Evolutionary conservation across 2,329 filamentous ascomycete genomes (phyloP).

Genomic region (Waltergamsia citrina): DNA sequence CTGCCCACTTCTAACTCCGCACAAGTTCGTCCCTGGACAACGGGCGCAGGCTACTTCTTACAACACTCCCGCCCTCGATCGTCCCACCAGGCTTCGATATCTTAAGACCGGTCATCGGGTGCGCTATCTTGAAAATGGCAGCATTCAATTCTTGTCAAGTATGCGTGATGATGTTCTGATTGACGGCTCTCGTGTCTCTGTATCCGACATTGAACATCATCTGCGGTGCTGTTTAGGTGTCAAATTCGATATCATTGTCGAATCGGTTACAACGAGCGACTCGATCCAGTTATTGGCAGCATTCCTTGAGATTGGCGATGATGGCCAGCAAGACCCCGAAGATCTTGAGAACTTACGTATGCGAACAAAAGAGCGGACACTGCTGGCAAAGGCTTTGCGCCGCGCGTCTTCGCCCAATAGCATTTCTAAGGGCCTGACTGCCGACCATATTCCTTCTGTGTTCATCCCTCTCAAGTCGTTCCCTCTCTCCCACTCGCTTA

Average conservation of each 20-base stretch:
- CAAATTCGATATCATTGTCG: conserved; percentile 37
- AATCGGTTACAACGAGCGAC: conserved; percentile 35
- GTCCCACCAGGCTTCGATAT: conserved; percentile 22
- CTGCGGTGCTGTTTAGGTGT: conserved; percentile 36
- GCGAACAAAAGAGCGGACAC: conserved; percentile 29
- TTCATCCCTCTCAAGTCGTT: conserved; percentile 39
- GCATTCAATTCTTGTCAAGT: conserved; percentile 36
- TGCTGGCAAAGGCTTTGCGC: conserved; percentile 1
- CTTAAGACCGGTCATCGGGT: conserved; percentile 42
- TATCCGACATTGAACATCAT: conserved; percentile 34
- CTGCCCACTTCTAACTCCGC: conserved; percentile 27
- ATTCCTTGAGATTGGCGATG: conserved; percentile 37
- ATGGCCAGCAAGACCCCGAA: conserved; percentile 24
- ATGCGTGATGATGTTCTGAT: conserved; percentile 30
- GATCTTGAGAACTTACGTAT: conserved; percentile 26
- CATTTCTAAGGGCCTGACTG: conserved; percentile 1
- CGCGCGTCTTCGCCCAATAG: conserved; percentile 14
- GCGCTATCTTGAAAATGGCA: conserved; percentile 36
- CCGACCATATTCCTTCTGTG: conserved; percentile 32
- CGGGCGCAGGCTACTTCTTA: conserved; percentile 7
- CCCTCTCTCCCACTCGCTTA: conserved; percentile 38
- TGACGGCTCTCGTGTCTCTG: conserved; percentile 27
- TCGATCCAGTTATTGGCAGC: conserved; percentile 31
- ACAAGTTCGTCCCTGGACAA: conserved; percentile 21
- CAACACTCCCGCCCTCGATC: conserved; percentile 9